Evolutionary conservation across 1,284 basidiomycete species (phyloP), one percentile per base, ranked within the genome.

Genomic region (Gymnopus androsaceus): DNA sequence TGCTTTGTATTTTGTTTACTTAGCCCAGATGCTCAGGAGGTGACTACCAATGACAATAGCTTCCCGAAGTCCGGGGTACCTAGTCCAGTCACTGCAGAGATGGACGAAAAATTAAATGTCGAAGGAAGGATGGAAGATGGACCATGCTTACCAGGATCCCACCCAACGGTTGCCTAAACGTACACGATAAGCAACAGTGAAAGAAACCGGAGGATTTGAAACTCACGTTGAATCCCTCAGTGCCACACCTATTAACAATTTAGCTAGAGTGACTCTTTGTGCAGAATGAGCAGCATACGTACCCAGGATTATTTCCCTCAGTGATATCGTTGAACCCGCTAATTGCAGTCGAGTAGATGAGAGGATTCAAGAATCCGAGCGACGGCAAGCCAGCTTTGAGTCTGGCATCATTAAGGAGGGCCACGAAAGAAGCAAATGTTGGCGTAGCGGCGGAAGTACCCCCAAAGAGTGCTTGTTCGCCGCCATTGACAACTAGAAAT

Each of bases 401-500:
- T 19, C 82, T 74, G 15, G 75, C 82, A 63, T 88, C 86, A 66
- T 88, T 90, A 54, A 90, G 71, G 44, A 87, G 71, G 1, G 83
- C 75, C 1, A 89, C 71, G 52, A 88, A 70, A 2, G 72, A 78
- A 14, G 81, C 76, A 57, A 83, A 52, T 3, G 40, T 52, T 23
- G 41, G 51, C 14, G 51, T 33, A n/a, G 38, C 51, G 21, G 51
- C 38, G 28, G 37, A 52, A 19, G 51, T 52, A 7, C 51, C 41
- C 19, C 41, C 77, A 55, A 83, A 75, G 15, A 64, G 63, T 31
- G 59, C 62, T 5, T 72, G 45, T 3, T 51, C 38, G 11, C 80
- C 81, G 14, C 56, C 41, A 25, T 75, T 59, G 63, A 72, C 75
- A 44, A 83, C 73, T 11, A 70, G 69, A 74, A 77, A 83, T 54